phyloP scores from a whole-genome alignment of 345 rosid species.

The Ricinus communis region DNA sequence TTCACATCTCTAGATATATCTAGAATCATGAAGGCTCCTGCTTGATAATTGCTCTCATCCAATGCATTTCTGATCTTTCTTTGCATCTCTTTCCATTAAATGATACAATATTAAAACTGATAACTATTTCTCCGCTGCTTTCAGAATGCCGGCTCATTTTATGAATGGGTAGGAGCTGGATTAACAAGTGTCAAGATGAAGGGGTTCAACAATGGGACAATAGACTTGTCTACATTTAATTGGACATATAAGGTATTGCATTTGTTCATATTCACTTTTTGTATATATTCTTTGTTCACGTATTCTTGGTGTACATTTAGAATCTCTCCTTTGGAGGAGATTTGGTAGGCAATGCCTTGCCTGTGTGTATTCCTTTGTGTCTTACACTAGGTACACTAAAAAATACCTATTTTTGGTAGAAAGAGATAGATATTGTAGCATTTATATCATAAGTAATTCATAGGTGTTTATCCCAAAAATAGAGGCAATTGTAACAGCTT shows the following conservation, averaged over 20 bases:
- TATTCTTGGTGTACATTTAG: too few species aligned
- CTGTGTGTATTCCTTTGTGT: neutral
- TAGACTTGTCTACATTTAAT: slow-evolving; percentile 56
- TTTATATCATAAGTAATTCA: too few species aligned
- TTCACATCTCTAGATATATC: neutral
- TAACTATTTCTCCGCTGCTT: slow-evolving; percentile 21
- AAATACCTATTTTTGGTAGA: too few species aligned
- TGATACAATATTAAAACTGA: slow-evolving; percentile 3
- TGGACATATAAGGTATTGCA: slow-evolving; percentile 84
- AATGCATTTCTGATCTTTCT: neutral
- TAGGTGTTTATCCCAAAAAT: too few species aligned
- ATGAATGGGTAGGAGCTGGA: slow-evolving; percentile 83
- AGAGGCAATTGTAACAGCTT: too few species aligned
- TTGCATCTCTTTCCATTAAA: slow-evolving; percentile 1
- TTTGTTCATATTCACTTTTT: neutral
- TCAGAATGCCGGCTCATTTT: slow-evolving; percentile 86
- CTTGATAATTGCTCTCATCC: neutral
- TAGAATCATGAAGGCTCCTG: neutral
- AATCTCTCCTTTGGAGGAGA: too few species aligned
- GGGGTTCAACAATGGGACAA: slow-evolving; percentile 70
- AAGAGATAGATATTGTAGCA: too few species aligned
- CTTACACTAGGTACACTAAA: too few species aligned
- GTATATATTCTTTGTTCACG: neutral
- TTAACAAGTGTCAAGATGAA: slow-evolving; percentile 66
- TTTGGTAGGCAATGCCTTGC: neutral